Evolutionary conservation across 345 rosid genomes (phyloP), one percentile per base, ranked within the genome.

Genomic region (thale cress (Arabidopsis thaliana)): DNA sequence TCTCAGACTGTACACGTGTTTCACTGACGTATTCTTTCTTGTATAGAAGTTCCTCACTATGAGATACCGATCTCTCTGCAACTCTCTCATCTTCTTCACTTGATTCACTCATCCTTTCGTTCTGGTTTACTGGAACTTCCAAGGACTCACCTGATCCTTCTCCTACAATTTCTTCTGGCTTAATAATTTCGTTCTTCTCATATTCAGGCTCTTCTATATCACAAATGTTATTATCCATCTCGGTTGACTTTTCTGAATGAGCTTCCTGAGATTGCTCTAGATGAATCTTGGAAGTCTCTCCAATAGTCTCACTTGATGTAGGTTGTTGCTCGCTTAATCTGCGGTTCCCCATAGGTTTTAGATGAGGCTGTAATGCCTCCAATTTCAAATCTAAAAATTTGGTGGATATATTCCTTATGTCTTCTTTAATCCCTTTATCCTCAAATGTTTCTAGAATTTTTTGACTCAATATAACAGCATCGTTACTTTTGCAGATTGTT

Each of bases 361-460:
- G 59, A 49, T 55, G 44, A 59, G 53, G 62, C 36, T 71, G 57
- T 23, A 38, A 69, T 41, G 62, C 59, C 68, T 57, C 73, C 55
- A 46, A 1, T 6, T 38, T 23, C n/a, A n/a, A 53, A 40, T 57
- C 40, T 6, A 53, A 33, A 2, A 67, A 11, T 59, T 60, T 68
- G 24, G 13, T 20, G 11, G 83, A 63, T 55, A 52, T 53, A 11
- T 78, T 75, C 52, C 79, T 46, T 48, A 6, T 37, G 52, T 58
- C 53, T 56, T 74, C 59, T 38, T 67, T 58, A 65, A 46, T 66
- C 67, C 2, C 28, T 55, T 34, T 45, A 76, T 36, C 70, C 71
- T 75, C 76, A 66, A n/a, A 56, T 65, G 52, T 70, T 55, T 72
- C 44, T 65, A 22, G 64, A 82, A 61, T 73, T 80, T 6, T 73